Conservation (phyloP, 2,329 filamentous ascomycete species). For the Fusarium veterinarium region DNA sequence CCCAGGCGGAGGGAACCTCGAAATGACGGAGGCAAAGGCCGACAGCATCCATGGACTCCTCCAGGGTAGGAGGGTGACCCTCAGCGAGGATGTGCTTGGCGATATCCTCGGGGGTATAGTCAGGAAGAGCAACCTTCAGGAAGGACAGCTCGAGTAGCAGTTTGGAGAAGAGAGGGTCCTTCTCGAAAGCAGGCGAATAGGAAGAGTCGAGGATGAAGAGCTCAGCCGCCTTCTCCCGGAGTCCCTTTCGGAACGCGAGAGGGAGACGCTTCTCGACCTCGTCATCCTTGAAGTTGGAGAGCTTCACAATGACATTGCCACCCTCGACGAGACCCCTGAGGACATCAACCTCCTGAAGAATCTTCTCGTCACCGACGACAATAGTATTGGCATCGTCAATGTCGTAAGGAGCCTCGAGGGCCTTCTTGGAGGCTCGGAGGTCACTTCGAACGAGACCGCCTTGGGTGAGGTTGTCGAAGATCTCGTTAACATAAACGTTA, state of each 20-base stretch:
- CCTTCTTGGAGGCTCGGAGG: constrained; percentile 83
- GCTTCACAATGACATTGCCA: constrained; percentile 79
- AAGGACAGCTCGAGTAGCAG: constrained; percentile 85
- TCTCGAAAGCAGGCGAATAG: constrained; percentile 74
- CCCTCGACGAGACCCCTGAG: constrained; percentile 75
- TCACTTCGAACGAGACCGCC: constrained; percentile 88
- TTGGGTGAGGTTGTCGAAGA: constrained; percentile 72
- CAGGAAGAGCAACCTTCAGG: constrained; percentile 78
- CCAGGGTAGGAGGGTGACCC: constrained; percentile 60
- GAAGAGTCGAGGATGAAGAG: constrained; percentile 82
- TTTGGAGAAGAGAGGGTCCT: constrained; percentile 71
- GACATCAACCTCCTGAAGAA: constrained; percentile 83
- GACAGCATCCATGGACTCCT: constrained; percentile 74
- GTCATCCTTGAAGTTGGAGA: constrained; percentile 85
- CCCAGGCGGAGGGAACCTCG: constrained; percentile 84
- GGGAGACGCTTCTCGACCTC: constrained; percentile 90
- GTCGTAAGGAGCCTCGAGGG: constrained; percentile 85
- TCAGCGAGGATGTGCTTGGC: constrained; percentile 73
- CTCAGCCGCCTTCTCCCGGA: constrained; percentile 76
- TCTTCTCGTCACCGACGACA: constrained; percentile 81
- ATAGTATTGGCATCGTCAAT: constrained; percentile 82
- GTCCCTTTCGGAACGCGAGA: constrained; percentile 73
- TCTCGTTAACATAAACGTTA: constrained; percentile 71
- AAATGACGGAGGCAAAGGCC: constrained; percentile 77
- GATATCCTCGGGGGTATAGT: constrained; percentile 69